phyloP scores from a whole-genome alignment of 2,329 filamentous ascomycete genomes.

The Aspergillus unguis region DNA sequence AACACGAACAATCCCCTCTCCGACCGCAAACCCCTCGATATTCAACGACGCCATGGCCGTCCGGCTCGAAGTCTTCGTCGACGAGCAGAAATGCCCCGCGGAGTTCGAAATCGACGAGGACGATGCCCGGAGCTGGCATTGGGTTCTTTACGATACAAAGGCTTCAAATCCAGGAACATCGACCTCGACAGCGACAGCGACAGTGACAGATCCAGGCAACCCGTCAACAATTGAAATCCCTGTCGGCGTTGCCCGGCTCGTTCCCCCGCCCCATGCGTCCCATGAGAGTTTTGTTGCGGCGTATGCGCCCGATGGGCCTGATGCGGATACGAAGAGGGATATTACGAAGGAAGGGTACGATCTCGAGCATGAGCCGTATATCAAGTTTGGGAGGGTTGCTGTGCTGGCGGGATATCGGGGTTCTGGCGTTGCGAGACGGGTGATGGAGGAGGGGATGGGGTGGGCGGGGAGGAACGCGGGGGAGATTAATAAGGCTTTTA shows the following conservation, averaged over 20 bases:
- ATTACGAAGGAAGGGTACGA: conserved; percentile 35
- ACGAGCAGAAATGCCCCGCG: conserved; percentile 55
- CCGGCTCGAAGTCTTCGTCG: conserved; percentile 56
- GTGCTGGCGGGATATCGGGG: conserved; percentile 65
- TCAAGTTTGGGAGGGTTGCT: conserved; percentile 77
- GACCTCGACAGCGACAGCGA: too few species aligned
- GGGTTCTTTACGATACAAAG: conserved; percentile 70
- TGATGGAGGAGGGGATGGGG: conserved; percentile 65
- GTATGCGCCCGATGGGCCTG: conserved; percentile 13
- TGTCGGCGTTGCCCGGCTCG: conserved; percentile 73
- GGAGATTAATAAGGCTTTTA: conserved; percentile 36
- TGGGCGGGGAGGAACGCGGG: conserved; percentile 64
- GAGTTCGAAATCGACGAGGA: conserved; percentile 77
- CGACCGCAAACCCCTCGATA: conserved; percentile 42
- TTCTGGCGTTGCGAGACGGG: conserved; percentile 59
- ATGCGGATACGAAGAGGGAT: not conserved
- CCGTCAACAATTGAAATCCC: conserved; percentile 49
- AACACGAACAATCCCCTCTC: conserved; percentile 19
- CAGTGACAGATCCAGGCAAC: not conserved
- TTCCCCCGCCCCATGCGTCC: conserved; percentile 72
- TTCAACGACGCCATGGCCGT: conserved; percentile 62
- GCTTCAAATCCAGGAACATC: conserved; percentile 32
- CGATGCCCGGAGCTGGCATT: conserved; percentile 76
- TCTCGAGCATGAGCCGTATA: conserved; percentile 65
- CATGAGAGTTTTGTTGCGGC: conserved; percentile 45